These are phyloP conservation scores for Saccharum officinarum DNA, from an alignment of 176 grass and related monocot species.

Conservation along the genomic window DNA sequence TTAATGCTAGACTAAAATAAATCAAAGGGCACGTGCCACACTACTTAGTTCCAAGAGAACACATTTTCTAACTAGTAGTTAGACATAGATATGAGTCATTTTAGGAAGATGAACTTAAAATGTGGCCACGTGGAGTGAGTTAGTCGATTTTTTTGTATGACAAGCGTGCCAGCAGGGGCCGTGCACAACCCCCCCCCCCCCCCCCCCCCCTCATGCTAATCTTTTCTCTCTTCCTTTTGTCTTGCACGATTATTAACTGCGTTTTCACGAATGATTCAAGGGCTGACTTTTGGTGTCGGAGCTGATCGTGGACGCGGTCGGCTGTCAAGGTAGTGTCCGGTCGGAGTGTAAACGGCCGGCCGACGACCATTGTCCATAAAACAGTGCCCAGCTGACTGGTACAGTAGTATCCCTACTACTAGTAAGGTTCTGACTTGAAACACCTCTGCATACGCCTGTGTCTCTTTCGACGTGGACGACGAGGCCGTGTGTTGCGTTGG, in stretches of 20 bases:
- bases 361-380: slow-evolving; percentile 25
- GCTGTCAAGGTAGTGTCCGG: background rate
- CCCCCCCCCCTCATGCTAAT: background rate
- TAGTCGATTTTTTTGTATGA: too few species aligned
- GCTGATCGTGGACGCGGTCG: slow-evolving; percentile 13
- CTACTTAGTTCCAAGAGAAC: too few species aligned
- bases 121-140: too few species aligned
- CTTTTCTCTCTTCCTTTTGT: background rate
- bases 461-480: slow-evolving; percentile 33
- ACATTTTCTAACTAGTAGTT: too few species aligned
- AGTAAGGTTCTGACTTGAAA: slow-evolving; percentile 10
- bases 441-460: background rate
- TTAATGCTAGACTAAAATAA: too few species aligned
- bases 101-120: too few species aligned
- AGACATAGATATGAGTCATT: too few species aligned
- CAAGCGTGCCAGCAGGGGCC: too few species aligned
- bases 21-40: too few species aligned
- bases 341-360: background rate
- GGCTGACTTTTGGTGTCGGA: slow-evolving; percentile 26
- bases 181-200: too few species aligned
- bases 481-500: background rate
- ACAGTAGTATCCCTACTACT: background rate
- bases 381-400: background rate
- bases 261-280: slow-evolving; percentile 37
- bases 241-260: slow-evolving; percentile 21